These are phyloP conservation scores for Candida labiduridarum DNA, from an alignment of 1,139 yeast species.

Conservation along the genomic window DNA sequence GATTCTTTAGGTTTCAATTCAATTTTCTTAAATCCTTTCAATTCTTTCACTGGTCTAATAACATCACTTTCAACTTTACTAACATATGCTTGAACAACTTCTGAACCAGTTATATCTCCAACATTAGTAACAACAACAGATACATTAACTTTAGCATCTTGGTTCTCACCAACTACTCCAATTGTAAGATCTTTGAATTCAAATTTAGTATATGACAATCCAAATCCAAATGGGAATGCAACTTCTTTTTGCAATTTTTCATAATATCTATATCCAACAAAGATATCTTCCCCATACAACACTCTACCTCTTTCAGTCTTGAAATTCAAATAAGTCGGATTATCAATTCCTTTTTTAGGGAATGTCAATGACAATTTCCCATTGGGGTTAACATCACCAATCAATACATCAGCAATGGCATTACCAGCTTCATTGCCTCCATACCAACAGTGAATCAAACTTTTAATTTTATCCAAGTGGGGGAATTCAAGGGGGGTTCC, in stretches of 20 bases:
- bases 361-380: constrained; percentile 40
- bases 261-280: constrained; percentile 62
- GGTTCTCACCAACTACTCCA: constrained; percentile 11
- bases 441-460: constrained; percentile 53
- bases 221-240: constrained; percentile 62
- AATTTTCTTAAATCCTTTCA: constrained; percentile 57
- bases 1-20: constrained; percentile 39
- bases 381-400: constrained; percentile 28
- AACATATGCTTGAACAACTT: constrained; percentile 50
- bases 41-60: constrained; percentile 56
- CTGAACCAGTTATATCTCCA: constrained; percentile 44
- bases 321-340: constrained; percentile 48
- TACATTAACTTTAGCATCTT: constrained; percentile 11
- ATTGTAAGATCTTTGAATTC: constrained; percentile 21
- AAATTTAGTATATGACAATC: constrained; percentile 59
- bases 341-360: constrained; percentile 45
- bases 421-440: constrained; percentile 35
- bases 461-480: constrained; percentile 41
- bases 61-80: constrained; percentile 39
- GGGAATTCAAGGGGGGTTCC: constrained; percentile 69
- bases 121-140: constrained; percentile 42
- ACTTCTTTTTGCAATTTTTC: constrained; percentile 50
- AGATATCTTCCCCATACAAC: constrained; percentile 57
- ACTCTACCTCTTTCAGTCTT: constrained; percentile 49
- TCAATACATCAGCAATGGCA: constrained; percentile 28